Evolutionary conservation across 495 filamentous ascomycete genomes (phyloP), one percentile per base, ranked within the genome.

Genomic region (Tuber brumale): DNA sequence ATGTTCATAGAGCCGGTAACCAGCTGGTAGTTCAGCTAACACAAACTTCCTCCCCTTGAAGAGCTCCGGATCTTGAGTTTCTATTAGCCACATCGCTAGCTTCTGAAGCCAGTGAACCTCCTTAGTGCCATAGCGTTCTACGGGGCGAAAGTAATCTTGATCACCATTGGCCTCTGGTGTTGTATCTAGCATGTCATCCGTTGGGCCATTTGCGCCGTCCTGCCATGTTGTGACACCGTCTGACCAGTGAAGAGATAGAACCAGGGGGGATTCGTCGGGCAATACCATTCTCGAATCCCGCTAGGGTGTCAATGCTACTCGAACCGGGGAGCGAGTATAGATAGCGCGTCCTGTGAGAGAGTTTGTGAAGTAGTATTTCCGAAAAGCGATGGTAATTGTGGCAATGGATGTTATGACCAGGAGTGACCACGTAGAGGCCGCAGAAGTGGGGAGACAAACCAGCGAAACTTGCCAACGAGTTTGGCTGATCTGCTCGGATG

Each of bases 1-100:
- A 75, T 89, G 89, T 79, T 90, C 88, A 78, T 86, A 91, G 19
- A 91, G 84, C 4, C 85, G 83, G 78, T 90, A 91, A 74, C 87
- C 85, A 66, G 88, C 86, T 12, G 89, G 89, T 72, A 91, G 84
- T 31, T 85, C 83, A 19, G 81, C 84, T 1, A 91, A 83, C 31
- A 89, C 87, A 81, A 85, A 89, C 43, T 84, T 84, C 72, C 78
- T 84, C 61, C 85, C 87, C 39, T 80, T 77, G 69, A 76, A 82
- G 70, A 80, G 70, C 66, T 80, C 81, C 14, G 81, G 79, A 69
- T 82, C 80, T 27, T 77, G 75, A 1, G 72, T 74, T 71, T 77
- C 75, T 14, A 82, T 72, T 3, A 82, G 27, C 72, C 77, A 82
- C 48, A 72, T 78, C 37, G 77, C 81, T 72, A 82, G 75, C 51